phyloP scores from a whole-genome alignment of 23 red algal genomes.

The Gracilaria gracilis region DNA sequence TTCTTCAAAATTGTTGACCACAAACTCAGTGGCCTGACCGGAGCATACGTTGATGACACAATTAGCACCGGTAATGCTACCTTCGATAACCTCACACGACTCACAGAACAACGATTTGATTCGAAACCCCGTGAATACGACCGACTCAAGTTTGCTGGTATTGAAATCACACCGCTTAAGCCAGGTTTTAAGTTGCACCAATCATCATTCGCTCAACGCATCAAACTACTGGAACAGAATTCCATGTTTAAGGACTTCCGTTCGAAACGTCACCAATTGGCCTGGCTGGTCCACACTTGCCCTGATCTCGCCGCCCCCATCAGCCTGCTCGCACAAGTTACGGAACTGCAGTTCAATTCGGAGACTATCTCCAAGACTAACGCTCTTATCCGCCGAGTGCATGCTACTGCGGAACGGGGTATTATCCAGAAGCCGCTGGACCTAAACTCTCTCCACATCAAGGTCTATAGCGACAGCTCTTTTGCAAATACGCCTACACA shows the following conservation, averaged over 20 bases:
- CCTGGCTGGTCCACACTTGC: slow-evolving; percentile 37
- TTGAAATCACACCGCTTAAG: background rate
- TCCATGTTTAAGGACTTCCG: background rate
- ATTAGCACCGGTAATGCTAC: slow-evolving; percentile 4
- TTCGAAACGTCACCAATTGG: background rate
- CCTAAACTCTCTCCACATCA: background rate
- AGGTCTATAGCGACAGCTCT: slow-evolving; percentile 38
- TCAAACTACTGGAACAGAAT: background rate
- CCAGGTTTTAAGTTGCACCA: background rate
- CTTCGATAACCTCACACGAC: background rate
- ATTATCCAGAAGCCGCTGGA: slow-evolving; percentile 15
- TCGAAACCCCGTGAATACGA: background rate
- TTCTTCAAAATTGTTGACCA: background rate
- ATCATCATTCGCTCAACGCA: background rate
- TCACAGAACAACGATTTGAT: slow-evolving; percentile 26
- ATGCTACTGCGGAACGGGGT: background rate
- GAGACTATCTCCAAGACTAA: background rate
- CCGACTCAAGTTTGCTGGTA: slow-evolving; percentile 30
- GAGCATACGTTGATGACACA: slow-evolving; percentile 36
- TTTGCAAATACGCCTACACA: background rate
- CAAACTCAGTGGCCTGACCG: background rate
- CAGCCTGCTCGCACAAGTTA: slow-evolving; percentile 26
- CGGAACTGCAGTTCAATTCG: slow-evolving; percentile 4
- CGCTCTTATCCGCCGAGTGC: background rate
- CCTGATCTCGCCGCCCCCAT: slow-evolving; percentile 14